These are phyloP conservation scores for Penicillium verhagenii DNA, from an alignment of 495 filamentous ascomycete genomes.

Conservation along the genomic window DNA sequence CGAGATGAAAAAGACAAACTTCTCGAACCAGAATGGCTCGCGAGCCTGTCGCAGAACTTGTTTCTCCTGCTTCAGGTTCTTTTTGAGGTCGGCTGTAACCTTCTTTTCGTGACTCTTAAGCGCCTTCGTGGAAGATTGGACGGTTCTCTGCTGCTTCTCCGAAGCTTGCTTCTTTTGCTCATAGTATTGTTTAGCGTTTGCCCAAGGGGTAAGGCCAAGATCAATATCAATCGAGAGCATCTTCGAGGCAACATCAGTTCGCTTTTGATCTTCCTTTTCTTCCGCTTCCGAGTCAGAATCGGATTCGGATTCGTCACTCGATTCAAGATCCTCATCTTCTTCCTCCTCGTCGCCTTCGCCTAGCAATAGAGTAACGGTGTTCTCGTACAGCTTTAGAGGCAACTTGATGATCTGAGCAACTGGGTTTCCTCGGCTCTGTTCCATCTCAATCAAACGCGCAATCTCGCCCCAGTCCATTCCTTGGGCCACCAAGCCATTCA, in stretches of 20 bases:
- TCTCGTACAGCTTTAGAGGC: slow-evolving; percentile 85
- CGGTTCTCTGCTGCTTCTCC: slow-evolving; percentile 81
- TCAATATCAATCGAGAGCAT: slow-evolving; percentile 76
- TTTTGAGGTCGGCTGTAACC: slow-evolving; percentile 79
- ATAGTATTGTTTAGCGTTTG: slow-evolving; percentile 89
- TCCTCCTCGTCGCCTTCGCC: slow-evolving; percentile 64
- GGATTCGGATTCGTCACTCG: slow-evolving; percentile 63
- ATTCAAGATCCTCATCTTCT: slow-evolving; percentile 55
- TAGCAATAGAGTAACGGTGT: slow-evolving; percentile 78
- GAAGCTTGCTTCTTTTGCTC: slow-evolving; percentile 81
- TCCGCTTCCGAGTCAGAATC: slow-evolving; percentile 61
- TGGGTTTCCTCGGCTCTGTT: slow-evolving; percentile 75
- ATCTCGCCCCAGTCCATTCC: slow-evolving; percentile 98
- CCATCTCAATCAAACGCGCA: slow-evolving; percentile 79
- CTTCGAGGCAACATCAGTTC: slow-evolving; percentile 29
- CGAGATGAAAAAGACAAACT: slow-evolving; percentile 91
- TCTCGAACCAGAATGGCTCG: slow-evolving; percentile 90
- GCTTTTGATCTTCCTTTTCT: slow-evolving; percentile 30
- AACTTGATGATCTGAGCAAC: slow-evolving; percentile 86
- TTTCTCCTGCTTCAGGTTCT: slow-evolving; percentile 88
- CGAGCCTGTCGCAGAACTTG: slow-evolving; percentile 78
- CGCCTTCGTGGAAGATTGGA: slow-evolving; percentile 77
- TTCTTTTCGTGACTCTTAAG: slow-evolving; percentile 89
- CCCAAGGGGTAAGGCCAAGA: slow-evolving; percentile 75
- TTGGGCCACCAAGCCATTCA: slow-evolving; percentile 84